Conservation (phyloP, 2,329 filamentous ascomycete species). For the Atkinsonella hypoxylon region DNA sequence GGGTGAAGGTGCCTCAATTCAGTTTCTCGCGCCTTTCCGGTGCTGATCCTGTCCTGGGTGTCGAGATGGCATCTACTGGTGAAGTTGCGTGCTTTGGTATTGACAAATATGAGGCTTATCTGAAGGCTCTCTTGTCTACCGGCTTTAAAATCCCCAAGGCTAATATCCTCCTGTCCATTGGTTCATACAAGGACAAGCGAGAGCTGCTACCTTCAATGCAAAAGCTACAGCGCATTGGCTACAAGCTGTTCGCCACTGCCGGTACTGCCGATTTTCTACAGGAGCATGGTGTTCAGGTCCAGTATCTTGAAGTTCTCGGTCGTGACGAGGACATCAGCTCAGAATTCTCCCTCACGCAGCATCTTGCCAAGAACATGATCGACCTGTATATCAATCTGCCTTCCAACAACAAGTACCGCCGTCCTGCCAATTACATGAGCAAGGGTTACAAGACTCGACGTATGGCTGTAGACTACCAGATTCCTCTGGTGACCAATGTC, state of each 20-base stretch:
- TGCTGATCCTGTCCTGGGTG: constrained; percentile 89
- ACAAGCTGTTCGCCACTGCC: constrained; percentile 90
- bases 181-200: constrained; percentile 94
- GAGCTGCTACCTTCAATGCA: constrained; percentile 90
- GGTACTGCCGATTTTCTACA: constrained; percentile 95
- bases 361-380: constrained; percentile 94
- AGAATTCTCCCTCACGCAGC: constrained; percentile 93
- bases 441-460: constrained; percentile 92
- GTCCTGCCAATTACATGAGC: constrained; percentile 96
- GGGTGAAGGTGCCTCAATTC: constrained; percentile 97
- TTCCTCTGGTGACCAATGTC: constrained; percentile 93
- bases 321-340: constrained; percentile 78
- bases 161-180: constrained; percentile 91
- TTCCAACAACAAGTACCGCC: constrained; percentile 94
- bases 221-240: constrained; percentile 82
- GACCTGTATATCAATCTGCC: constrained; percentile 98
- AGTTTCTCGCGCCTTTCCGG: constrained; percentile 95
- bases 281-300: constrained; percentile 81
- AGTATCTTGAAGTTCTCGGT: constrained; percentile 81
- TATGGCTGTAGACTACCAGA: constrained; percentile 97
- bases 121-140: constrained; percentile 90
- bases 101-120: constrained; percentile 94
- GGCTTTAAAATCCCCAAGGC: constrained; percentile 94
- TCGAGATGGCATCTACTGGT: constrained; percentile 98
- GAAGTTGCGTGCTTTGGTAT: constrained; percentile 94